These are phyloP conservation scores for Hippophae rhamnoides DNA, from an alignment of 306 rosid species.

Conservation along the genomic window DNA sequence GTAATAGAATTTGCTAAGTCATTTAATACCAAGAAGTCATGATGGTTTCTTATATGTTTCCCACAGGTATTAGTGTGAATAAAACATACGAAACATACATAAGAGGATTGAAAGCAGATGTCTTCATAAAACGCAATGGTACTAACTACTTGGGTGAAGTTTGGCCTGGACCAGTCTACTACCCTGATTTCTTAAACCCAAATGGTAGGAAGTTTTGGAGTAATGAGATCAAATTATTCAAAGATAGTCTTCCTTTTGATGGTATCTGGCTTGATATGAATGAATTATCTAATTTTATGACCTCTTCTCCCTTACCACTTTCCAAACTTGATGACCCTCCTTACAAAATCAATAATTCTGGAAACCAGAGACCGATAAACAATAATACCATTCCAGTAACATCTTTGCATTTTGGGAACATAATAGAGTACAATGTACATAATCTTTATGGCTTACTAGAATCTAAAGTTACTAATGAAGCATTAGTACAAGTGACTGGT, in stretches of 20 bases:
- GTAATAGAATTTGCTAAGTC: too few relatives aligned
- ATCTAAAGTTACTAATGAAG: conserved; percentile 53
- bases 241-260: conserved; percentile 47
- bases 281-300: conserved; percentile 61
- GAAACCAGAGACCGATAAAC: conserved; percentile 32
- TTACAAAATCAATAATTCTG: conserved; percentile 49
- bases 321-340: conserved; percentile 78
- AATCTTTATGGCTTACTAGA: conserved; percentile 70
- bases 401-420: conserved; percentile 47
- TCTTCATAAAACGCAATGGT: conserved; percentile 58
- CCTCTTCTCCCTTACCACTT: conserved; percentile 36
- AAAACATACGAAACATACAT: conserved; percentile 45
- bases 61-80: conserved; percentile 60
- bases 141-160: conserved; percentile 61
- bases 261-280: conserved; percentile 95
- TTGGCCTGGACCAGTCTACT: conserved; percentile 86
- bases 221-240: conserved; percentile 56
- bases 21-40: too few relatives aligned
- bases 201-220: conserved; percentile 41
- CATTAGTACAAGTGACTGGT: conserved; percentile 43
- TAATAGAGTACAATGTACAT: conserved; percentile 70
- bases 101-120: conserved; percentile 60
- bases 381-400: conserved; percentile 50
- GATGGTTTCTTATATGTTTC: too few relatives aligned
- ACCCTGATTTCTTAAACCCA: conserved; percentile 74